These are phyloP conservation scores for Erodium moschatum DNA, from an alignment of 441 rosid genomes.

Conservation along the genomic window DNA sequence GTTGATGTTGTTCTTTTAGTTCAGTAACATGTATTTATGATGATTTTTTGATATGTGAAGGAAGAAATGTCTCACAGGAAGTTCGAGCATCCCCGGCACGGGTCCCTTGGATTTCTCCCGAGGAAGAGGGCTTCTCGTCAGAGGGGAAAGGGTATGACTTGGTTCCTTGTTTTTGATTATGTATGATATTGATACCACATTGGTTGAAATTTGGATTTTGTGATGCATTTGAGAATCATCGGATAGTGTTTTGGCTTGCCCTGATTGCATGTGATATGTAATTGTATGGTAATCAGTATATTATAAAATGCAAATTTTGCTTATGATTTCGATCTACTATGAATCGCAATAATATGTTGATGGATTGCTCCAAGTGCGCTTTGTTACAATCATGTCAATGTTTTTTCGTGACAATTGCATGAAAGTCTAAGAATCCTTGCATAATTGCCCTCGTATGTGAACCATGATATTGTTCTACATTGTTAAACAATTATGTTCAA, in stretches of 20 bases:
- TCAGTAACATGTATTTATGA: no score
- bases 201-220: no score
- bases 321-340: neutral
- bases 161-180: neutral
- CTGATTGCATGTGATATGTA: neutral
- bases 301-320: neutral
- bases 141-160: constrained; percentile 60
- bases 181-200: neutral
- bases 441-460: no score
- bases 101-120: constrained; percentile 76
- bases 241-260: neutral
- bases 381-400: neutral
- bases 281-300: neutral
- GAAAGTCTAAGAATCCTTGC: no score
- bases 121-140: constrained; percentile 86
- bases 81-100: constrained; percentile 83
- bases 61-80: neutral
- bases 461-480: no score
- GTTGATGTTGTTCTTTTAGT: no score
- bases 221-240: no score
- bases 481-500: neutral
- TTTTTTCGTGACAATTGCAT: no score
- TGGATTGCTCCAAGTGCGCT: neutral
- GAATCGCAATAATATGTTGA: neutral
- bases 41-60: neutral